phyloP scores from a whole-genome alignment of 2,329 filamentous ascomycete species.

The Cladorrhinum sp. region DNA sequence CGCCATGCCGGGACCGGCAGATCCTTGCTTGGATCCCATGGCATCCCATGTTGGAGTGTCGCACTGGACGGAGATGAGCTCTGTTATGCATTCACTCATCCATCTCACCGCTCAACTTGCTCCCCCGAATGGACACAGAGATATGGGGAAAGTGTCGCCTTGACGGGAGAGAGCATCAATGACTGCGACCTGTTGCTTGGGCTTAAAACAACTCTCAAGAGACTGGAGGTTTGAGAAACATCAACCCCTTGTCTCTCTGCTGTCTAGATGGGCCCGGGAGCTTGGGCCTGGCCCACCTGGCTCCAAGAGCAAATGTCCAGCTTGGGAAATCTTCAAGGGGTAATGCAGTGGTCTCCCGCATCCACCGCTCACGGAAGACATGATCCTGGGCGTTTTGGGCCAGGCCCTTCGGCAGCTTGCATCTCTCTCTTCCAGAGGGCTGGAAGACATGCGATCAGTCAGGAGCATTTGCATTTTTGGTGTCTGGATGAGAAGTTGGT shows the following conservation, averaged over 20 bases:
- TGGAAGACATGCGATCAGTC: not conserved
- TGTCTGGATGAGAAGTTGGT: not conserved
- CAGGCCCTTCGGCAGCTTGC: slow-evolving; percentile 1
- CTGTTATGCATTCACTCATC: not conserved
- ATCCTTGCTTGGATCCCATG: not conserved
- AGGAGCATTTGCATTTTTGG: not conserved
- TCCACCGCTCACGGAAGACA: not conserved
- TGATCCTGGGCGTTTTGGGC: not conserved
- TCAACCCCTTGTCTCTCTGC: slow-evolving; percentile 1
- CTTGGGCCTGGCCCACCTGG: slow-evolving; percentile 3
- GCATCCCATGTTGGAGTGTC: not conserved
- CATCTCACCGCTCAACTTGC: not conserved
- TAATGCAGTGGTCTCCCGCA: not conserved
- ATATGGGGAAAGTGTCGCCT: not conserved
- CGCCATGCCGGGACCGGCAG: not conserved
- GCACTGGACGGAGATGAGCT: not conserved
- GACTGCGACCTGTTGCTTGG: not conserved
- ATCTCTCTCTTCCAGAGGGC: not conserved
- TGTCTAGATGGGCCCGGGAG: slow-evolving; percentile 3
- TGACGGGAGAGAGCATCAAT: too few relatives aligned
- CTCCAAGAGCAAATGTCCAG: not conserved
- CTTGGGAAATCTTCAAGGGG: not conserved
- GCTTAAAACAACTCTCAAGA: not conserved
- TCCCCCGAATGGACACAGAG: not conserved
- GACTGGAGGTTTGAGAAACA: slow-evolving; percentile 6